Base-by-base conservation (phyloP, 306 rosid genomes). In the Dalbergia oliveri region DNA sequence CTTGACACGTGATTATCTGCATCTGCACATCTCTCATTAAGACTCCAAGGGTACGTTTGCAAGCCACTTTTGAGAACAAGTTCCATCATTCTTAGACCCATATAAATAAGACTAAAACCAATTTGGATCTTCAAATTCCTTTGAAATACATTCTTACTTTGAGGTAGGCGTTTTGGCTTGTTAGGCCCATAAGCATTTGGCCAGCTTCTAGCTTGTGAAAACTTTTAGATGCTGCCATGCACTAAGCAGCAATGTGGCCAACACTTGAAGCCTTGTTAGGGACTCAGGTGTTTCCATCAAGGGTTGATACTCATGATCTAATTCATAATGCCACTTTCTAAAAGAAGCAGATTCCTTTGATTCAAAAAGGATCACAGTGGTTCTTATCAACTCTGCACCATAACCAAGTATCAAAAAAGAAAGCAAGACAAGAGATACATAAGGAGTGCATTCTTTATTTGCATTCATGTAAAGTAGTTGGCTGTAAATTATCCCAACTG, bases 331-430 rank as follows among this genome's bases (percentile, higher is more conserved):
- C 33, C 14, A 47, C 5, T 14, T 44, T 34, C 11, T 53, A 23
- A 1, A 9, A 34, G 16, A 14, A 19, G 11, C 66, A 19, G 43
- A 77, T 66, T 66, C 81, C 44, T 77, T 66, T 21, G 75, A 53
- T 39, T 39, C 45, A 3, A 54, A 43, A 39, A 53, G 45, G 16
- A 41, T 37, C 75, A 23, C 81, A 0, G 45, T 51, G 8, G 4
- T n/a, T 33, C 58, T 10, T 4, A 54, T 8, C 47, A 77, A 23
- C 18, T 77, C 81, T 35, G 75, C 75, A 37, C 31, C 9, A 56
- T 66, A 54, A 66, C 82, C 82, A 78, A 68, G 56, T 19, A 78
- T 78, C 23, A 41, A 58, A 14, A 67, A 21, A 44, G 82, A 65
- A 78, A 78, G 35, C 69, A 68, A 67, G 47, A 23, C 21, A 35